phyloP scores from a whole-genome alignment of 495 filamentous ascomycete genomes.

The Parathielavia hyrcaniae region DNA sequence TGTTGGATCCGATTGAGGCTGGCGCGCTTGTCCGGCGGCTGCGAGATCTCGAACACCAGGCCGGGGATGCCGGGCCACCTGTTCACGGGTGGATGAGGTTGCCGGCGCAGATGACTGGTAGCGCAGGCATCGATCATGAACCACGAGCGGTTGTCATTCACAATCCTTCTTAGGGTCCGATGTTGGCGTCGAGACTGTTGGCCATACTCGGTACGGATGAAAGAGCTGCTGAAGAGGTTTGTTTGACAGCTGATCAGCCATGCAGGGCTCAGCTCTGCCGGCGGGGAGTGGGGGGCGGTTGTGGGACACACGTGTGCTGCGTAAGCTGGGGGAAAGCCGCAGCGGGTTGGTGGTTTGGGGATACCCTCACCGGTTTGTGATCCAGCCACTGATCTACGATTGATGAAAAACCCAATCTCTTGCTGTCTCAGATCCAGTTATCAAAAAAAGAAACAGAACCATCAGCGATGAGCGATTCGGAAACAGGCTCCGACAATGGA shows the following conservation, averaged over 20 bases:
- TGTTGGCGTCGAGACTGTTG: neutral
- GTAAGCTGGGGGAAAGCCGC: neutral
- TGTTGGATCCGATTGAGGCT: neutral
- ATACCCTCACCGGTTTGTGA: constrained; percentile 2
- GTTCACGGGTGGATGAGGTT: neutral
- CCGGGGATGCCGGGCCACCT: neutral
- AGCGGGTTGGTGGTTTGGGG: neutral
- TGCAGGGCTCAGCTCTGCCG: constrained; percentile 7
- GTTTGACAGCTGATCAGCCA: constrained; percentile 3
- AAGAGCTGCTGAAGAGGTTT: neutral
- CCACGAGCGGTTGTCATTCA: no score
- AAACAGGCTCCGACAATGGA: constrained; percentile 7
- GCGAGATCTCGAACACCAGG: neutral
- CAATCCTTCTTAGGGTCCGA: neutral
- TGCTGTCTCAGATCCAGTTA: neutral
- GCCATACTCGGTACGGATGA: no score
- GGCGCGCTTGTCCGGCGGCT: neutral
- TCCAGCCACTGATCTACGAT: neutral
- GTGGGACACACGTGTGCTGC: constrained; percentile 4
- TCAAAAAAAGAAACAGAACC: neutral
- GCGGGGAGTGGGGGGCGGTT: neutral
- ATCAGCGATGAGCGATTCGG: constrained; percentile 5
- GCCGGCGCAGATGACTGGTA: neutral
- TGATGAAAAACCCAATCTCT: neutral
- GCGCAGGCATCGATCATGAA: no score